Evolutionary conservation across 495 filamentous ascomycete genomes (phyloP).

Genomic region (Cryomyces antarcticus): DNA sequence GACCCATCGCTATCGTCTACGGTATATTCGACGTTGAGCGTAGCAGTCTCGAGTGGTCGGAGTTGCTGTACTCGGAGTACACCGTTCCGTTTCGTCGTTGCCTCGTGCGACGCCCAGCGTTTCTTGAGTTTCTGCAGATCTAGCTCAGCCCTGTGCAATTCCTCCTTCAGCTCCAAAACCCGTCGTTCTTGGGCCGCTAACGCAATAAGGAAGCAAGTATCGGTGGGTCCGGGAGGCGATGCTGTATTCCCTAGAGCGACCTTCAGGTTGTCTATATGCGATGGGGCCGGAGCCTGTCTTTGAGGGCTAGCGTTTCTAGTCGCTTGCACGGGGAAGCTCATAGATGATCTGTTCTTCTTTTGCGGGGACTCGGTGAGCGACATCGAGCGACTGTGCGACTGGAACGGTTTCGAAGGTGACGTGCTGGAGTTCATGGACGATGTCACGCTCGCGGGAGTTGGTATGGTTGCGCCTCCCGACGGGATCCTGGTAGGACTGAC

Average conservation of each 20-base stretch:
- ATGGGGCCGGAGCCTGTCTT: constrained; percentile 1
- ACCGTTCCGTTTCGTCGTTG: constrained; percentile 52
- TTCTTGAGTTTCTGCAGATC: constrained; percentile 62
- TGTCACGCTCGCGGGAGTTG: too few relatives aligned
- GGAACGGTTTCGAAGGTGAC: too few relatives aligned
- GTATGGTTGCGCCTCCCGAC: too few relatives aligned
- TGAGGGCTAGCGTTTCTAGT: neutral
- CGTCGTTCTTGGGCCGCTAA: constrained; percentile 85
- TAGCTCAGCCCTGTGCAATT: constrained; percentile 57
- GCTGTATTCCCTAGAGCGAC: too few relatives aligned
- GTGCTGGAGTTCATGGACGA: too few relatives aligned
- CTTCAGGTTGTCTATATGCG: too few relatives aligned
- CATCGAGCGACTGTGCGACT: too few relatives aligned
- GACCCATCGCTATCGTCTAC: constrained; percentile 17
- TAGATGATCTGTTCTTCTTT: too few relatives aligned
- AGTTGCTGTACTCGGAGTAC: constrained; percentile 35
- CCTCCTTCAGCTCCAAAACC: constrained; percentile 80
- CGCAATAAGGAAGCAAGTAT: constrained; percentile 44
- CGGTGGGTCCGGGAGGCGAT: too few relatives aligned
- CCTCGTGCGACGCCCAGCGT: constrained; percentile 63
- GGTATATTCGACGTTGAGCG: neutral
- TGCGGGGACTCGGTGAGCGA: too few relatives aligned
- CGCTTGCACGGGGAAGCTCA: too few relatives aligned
- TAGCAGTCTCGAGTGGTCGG: constrained; percentile 27
- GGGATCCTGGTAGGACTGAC: too few relatives aligned